Conservation (phyloP, 2,329 filamentous ascomycete genomes). For the Fusarium sterilihyphosum region DNA sequence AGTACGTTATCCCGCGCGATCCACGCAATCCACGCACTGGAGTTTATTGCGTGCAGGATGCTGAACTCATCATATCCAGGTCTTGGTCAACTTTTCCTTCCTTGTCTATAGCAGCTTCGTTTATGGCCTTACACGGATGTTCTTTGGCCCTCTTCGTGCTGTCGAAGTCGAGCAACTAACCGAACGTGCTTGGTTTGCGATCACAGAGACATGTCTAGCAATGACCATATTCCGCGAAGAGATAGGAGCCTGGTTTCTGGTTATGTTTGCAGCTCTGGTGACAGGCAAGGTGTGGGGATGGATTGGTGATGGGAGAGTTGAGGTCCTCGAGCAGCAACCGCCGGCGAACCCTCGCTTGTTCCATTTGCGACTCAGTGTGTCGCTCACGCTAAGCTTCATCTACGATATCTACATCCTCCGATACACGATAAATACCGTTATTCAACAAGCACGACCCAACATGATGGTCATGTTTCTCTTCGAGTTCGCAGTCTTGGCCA, state of each 20-base stretch:
- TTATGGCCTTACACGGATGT: slow-evolving; percentile 87
- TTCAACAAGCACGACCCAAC: slow-evolving; percentile 88
- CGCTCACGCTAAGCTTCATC: slow-evolving; percentile 78
- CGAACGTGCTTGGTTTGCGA: slow-evolving; percentile 97
- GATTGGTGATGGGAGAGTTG: slow-evolving; percentile 95
- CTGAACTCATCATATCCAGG: slow-evolving; percentile 59
- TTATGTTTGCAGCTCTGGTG: slow-evolving; percentile 94
- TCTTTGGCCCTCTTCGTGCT: slow-evolving; percentile 89
- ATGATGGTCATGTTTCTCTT: slow-evolving; percentile 99
- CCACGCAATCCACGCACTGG: not conserved
- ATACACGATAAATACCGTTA: slow-evolving; percentile 84
- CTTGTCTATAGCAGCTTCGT: slow-evolving; percentile 83
- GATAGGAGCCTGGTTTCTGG: slow-evolving; percentile 90
- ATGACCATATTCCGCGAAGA: slow-evolving; percentile 99
- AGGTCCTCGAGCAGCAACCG: slow-evolving; percentile 94
- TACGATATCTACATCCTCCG: slow-evolving; percentile 84
- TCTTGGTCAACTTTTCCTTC: slow-evolving; percentile 90
- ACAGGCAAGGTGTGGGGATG: slow-evolving; percentile 98
- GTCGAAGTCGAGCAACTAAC: slow-evolving; percentile 98
- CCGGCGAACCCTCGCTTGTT: slow-evolving; percentile 89
- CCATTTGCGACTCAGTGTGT: slow-evolving; percentile 82
- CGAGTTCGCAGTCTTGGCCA: slow-evolving; percentile 88
- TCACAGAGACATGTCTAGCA: slow-evolving; percentile 94
- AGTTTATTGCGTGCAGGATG: not conserved
- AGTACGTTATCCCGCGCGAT: slow-evolving; percentile 61